phyloP scores from a whole-genome alignment of 2,329 filamentous ascomycete genomes.

The Trichothecium roseum region DNA sequence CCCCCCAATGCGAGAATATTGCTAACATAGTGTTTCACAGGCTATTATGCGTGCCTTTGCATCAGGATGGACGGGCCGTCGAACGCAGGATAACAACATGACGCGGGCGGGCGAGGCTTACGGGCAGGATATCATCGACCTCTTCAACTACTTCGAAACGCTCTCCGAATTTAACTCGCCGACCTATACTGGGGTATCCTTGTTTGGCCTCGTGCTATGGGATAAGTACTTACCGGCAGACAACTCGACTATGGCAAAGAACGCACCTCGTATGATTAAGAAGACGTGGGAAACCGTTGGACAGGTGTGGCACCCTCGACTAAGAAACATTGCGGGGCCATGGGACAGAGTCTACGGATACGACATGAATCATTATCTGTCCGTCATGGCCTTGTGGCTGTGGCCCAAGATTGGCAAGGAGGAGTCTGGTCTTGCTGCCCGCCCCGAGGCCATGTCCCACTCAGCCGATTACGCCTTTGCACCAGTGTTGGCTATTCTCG shows the following conservation, averaged over 20 bases:
- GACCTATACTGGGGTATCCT: constrained; percentile 52
- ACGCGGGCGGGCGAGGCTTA: constrained; percentile 45
- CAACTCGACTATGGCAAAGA: constrained; percentile 40
- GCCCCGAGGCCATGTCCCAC: constrained; percentile 43
- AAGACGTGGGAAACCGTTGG: constrained; percentile 42
- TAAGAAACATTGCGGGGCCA: constrained; percentile 52
- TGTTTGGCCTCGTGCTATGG: constrained; percentile 49
- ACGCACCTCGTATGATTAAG: constrained; percentile 40
- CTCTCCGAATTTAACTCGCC: constrained; percentile 53
- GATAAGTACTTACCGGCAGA: constrained; percentile 43
- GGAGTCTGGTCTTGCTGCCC: constrained; percentile 19
- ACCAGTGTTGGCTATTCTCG: constrained; percentile 44
- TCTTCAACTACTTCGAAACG: constrained; percentile 45
- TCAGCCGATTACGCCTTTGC: constrained; percentile 47
- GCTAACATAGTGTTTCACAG: neutral
- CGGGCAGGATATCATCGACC: constrained; percentile 42
- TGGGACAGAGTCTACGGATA: constrained; percentile 56
- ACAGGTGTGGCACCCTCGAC: constrained; percentile 44
- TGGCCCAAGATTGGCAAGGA: constrained; percentile 46
- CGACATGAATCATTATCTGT: constrained; percentile 53
- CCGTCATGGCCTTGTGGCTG: constrained; percentile 46
- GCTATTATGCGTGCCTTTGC: constrained; percentile 53
- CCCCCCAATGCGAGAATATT: too few species aligned
- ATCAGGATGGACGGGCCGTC: constrained; percentile 46
- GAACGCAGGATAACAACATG: constrained; percentile 46